These are phyloP conservation scores for Clarireedia sp. DNA, from an alignment of 2,329 filamentous ascomycete species.

Conservation along the genomic window DNA sequence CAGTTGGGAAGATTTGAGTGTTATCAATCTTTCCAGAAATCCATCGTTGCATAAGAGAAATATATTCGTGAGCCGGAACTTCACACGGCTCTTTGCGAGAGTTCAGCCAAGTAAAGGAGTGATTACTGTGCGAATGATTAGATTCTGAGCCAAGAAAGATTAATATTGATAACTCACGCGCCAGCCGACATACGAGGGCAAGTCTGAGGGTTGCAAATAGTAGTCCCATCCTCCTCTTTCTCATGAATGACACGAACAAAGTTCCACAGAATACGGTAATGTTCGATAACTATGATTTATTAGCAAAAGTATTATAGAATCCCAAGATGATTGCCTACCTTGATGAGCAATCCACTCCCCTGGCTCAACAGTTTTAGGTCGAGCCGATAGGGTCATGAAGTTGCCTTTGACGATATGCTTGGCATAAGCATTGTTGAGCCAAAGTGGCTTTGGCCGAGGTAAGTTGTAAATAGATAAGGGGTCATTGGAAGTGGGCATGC, in stretches of 20 bases:
- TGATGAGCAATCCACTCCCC: slow-evolving; percentile 96
- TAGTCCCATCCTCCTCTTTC: slow-evolving; percentile 66
- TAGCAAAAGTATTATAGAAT: slow-evolving; percentile 14
- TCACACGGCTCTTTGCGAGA: slow-evolving; percentile 80
- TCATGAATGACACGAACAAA: slow-evolving; percentile 86
- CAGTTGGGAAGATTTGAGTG: slow-evolving; percentile 81
- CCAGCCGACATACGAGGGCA: slow-evolving; percentile 95
- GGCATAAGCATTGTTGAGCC: slow-evolving; percentile 67
- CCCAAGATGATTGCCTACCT: slow-evolving; percentile 45
- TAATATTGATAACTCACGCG: slow-evolving; percentile 53
- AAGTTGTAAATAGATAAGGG: slow-evolving; percentile 54
- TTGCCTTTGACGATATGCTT: slow-evolving; percentile 93
- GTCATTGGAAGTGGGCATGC: slow-evolving; percentile 34
- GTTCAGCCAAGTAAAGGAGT: slow-evolving; percentile 96
- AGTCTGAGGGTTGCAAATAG: slow-evolving; percentile 74
- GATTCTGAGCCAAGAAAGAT: background rate
- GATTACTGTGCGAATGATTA: slow-evolving; percentile 46
- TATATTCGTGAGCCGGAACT: slow-evolving; percentile 87
- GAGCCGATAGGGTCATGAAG: slow-evolving; percentile 90
- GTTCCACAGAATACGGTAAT: slow-evolving; percentile 80
- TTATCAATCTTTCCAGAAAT: slow-evolving; percentile 95
- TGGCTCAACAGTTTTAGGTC: slow-evolving; percentile 86
- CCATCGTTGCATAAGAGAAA: slow-evolving; percentile 94
- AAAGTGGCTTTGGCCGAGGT: slow-evolving; percentile 60
- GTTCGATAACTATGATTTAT: slow-evolving; percentile 68